Percentiles rank a stretch among this genome's conserved stretches.
phyloP scores from a whole-genome alignment of 768 basidiomycete species.

The Rossbeevera mucosa region DNA sequence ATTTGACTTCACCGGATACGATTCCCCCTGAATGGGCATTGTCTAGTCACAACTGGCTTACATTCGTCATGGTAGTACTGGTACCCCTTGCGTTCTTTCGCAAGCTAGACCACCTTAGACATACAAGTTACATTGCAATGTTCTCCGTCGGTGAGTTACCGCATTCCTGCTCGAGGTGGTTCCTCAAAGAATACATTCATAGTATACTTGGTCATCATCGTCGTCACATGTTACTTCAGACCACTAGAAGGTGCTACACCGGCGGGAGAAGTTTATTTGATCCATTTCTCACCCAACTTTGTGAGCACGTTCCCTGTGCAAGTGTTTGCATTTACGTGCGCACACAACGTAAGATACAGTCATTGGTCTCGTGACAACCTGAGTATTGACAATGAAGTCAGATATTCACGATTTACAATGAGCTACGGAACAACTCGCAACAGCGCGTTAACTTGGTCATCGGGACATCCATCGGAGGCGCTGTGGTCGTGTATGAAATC shows the following conservation, averaged over 20 bases:
- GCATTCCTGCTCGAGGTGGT: constrained; percentile 2
- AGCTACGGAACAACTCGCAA: constrained; percentile 78
- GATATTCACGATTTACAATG: constrained; percentile 94
- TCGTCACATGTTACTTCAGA: constrained; percentile 74
- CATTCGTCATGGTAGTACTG: constrained; percentile 68
- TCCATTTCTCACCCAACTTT: constrained; percentile 75
- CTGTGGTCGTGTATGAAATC: constrained; percentile 80
- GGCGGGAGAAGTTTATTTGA: constrained; percentile 62
- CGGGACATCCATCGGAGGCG: constrained; percentile 79
- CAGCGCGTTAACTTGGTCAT: constrained; percentile 83
- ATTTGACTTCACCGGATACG: constrained; percentile 57
- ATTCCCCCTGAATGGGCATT: constrained; percentile 74
- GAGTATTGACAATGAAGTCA: constrained; percentile 29
- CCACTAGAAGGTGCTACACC: constrained; percentile 61
- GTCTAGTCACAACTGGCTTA: constrained; percentile 80
- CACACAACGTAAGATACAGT: constrained; percentile 69
- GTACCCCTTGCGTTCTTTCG: constrained; percentile 82
- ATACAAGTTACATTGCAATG: constrained; percentile 88
- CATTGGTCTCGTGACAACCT: background rate
- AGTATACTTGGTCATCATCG: constrained; percentile 79
- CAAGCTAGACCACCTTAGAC: constrained; percentile 77
- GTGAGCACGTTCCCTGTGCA: constrained; percentile 89
- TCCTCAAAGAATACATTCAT: background rate
- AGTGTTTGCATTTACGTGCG: constrained; percentile 88
- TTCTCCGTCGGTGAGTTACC: constrained; percentile 74